Evolutionary conservation across 768 basidiomycete species (phyloP), one percentile per base, ranked within the genome.

Genomic region (Tylopilus plumbeoviolaceoides): DNA sequence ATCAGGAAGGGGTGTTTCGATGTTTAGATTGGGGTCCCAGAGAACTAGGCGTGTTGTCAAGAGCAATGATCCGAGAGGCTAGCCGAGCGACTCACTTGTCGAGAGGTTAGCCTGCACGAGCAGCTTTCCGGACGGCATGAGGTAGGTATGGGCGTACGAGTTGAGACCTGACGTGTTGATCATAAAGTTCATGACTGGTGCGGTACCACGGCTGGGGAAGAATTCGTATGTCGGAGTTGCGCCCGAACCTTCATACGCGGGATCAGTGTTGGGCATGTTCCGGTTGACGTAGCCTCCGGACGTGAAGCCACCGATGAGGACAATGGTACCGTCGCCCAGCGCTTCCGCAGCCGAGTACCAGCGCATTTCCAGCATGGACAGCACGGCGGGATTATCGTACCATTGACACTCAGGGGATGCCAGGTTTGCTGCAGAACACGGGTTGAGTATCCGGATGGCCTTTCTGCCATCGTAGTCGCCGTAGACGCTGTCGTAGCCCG

Each of bases 201-300:
- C 75, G 18, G 70, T 63, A 7, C 78, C 76, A 18, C 77, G 78
- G 30, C 77, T 73, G 4, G 92, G 92, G 70, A 77, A 93, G 70
- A 90, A 89, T 68, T 93, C 91, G 63, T 78, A 87, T 0, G 89
- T 89, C 23, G 87, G 85, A 53, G 92, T 87, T 10, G 89, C 84
- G 5, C 75, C 86, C 36, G 82, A 60, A 40, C 85, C 85, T 58
- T 82, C 77, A 49, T 65, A 73, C 0, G 72, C 70, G 3, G 87
- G 89, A 56, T 90, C 84, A 17, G 55, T 65, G 59, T 85, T 84
- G 23, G 87, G 87, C 41, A 72, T 74, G 60, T 87, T 87, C 33
- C 85, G 71, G 66, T 90, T 90, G 64, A 90, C 74, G 58, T 89
- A 91, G 25, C 87, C 88, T 36, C 87, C 88, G 28, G 77, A 80